Conservation (phyloP, 495 filamentous ascomycete genomes). For the Aspergillus heteromorphus region DNA sequence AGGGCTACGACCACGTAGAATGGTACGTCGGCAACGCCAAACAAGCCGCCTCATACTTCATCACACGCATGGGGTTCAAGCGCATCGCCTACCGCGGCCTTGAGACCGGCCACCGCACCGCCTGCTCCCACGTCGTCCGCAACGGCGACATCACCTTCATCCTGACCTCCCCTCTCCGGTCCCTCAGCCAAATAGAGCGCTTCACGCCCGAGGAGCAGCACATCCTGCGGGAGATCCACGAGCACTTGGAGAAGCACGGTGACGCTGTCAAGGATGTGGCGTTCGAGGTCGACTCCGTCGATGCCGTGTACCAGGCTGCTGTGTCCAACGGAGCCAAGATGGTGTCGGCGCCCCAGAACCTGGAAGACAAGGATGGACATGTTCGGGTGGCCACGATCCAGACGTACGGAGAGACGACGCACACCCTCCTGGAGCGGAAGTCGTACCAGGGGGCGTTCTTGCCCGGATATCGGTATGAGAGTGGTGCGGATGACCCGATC, state of each 20-base stretch:
- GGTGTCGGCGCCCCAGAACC: slow-evolving; percentile 51
- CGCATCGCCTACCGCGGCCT: slow-evolving; percentile 78
- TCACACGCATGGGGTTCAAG: slow-evolving; percentile 75
- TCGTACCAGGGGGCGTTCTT: slow-evolving; percentile 69
- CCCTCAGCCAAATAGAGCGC: slow-evolving; percentile 40
- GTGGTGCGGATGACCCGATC: slow-evolving; percentile 43
- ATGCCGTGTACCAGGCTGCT: slow-evolving; percentile 65
- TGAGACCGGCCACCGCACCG: slow-evolving; percentile 71
- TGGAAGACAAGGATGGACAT: slow-evolving; percentile 43
- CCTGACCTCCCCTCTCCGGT: slow-evolving; percentile 73
- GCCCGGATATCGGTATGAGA: slow-evolving; percentile 63
- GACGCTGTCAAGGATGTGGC: slow-evolving; percentile 90
- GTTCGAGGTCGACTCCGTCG: slow-evolving; percentile 83
- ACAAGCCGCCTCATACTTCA: slow-evolving; percentile 82
- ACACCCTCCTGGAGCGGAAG: slow-evolving; percentile 70
- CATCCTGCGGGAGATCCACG: slow-evolving; percentile 63
- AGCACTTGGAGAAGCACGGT: slow-evolving; percentile 73
- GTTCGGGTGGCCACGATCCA: slow-evolving; percentile 69
- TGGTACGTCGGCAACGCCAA: slow-evolving; percentile 98
- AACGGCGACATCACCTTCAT: slow-evolving; percentile 78
- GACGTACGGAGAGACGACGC: slow-evolving; percentile 89
- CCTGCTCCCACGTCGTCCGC: slow-evolving; percentile 74
- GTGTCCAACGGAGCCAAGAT: slow-evolving; percentile 61
- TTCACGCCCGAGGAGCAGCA: slow-evolving; percentile 51
- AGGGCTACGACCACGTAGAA: slow-evolving; percentile 81